Percentiles rank a stretch among this genome's conserved stretches.
phyloP scores from a whole-genome alignment of 257 asterid genomes.

The Anisodus tanguticus region DNA sequence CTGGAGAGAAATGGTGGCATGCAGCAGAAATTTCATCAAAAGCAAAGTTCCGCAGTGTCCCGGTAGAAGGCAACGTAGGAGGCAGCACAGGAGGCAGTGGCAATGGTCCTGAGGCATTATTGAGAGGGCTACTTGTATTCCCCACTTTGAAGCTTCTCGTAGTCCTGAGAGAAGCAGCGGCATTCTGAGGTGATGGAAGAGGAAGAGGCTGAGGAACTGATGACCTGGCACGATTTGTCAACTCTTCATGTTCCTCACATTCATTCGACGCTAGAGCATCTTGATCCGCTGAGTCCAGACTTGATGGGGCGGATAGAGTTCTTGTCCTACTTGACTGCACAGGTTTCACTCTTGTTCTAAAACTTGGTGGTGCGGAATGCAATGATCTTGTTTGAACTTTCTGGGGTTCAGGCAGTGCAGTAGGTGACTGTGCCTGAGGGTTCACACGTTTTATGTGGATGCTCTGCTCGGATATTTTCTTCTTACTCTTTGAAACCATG shows the following conservation, averaged over 20 bases:
- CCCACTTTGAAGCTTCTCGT: constrained; percentile 69
- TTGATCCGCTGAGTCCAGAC: constrained; percentile 71
- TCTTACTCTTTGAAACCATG: constrained; percentile 67
- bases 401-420: constrained; percentile 80
- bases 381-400: constrained; percentile 49
- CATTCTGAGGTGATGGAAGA: constrained; percentile 72
- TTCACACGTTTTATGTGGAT: constrained; percentile 50
- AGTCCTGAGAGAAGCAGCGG: constrained; percentile 51
- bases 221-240: constrained; percentile 56
- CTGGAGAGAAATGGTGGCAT: constrained; percentile 88
- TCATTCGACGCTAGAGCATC: constrained; percentile 56
- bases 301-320: constrained; percentile 80
- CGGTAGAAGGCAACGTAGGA: constrained; percentile 54
- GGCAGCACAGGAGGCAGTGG: constrained; percentile 77
- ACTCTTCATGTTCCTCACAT: constrained; percentile 70
- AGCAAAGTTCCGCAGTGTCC: constrained; percentile 60
- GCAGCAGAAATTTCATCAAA: constrained; percentile 84
- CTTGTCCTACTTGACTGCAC: constrained; percentile 49
- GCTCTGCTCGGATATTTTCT: constrained; percentile 64
- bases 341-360: constrained; percentile 66
- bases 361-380: constrained; percentile 94
- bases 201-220: constrained; percentile 93
- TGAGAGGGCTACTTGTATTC: constrained; percentile 60
- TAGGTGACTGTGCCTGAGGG: constrained; percentile 69
- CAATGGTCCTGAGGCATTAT: constrained; percentile 75